Base-by-base conservation (phyloP, 1,284 basidiomycete species). In the Hypsizygus ulmarius region DNA sequence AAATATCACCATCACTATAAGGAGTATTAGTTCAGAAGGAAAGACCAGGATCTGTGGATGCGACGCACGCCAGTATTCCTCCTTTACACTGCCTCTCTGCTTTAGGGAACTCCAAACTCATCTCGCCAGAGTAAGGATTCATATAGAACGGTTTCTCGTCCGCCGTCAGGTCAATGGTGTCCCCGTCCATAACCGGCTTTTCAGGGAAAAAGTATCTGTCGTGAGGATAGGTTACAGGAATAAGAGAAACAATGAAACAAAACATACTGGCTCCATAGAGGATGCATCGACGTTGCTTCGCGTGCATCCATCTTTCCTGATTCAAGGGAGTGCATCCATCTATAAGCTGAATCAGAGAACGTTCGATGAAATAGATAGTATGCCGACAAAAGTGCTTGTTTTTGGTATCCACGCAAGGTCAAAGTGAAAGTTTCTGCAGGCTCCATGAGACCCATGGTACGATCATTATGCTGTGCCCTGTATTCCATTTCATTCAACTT, bases 251-350 rank as follows among this genome's bases (percentile, higher is more conserved):
- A 25, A 25, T n/a, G 12, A 40, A 57, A 40, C 28, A 21, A 41
- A 36, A 18, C 27, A 40, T 67, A 97, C 89, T 93, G 84, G 70
- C 90, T 90, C 95, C 95, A 99, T 8, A 99, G 68, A 0, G 96
- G 96, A 68, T 99, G 93, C 74, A 98, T 84, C 1, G 88, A 84
- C 5, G 74, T 66, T 1, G 80, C 76, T 57, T 90, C 82, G 41
- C 90, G 79, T 14, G 86, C 84, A 43, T 84, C 81, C 51, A 74
- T 72, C 16, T 81, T 74, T 1, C 86, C 88, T 0, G 75, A 81
- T 69, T 97, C 96, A 56, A 95, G 79, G 1, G 86, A 90, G 54
- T 83, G 75, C 94, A 98, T 95, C 95, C 96, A 99, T 34, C 90
- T 91, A 56, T 16, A 28, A 37, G 28, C 14, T 36, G 14, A 1